phyloP scores from a whole-genome alignment of 2,329 filamentous ascomycete genomes.

The Stagonosporopsis rhizophila region DNA sequence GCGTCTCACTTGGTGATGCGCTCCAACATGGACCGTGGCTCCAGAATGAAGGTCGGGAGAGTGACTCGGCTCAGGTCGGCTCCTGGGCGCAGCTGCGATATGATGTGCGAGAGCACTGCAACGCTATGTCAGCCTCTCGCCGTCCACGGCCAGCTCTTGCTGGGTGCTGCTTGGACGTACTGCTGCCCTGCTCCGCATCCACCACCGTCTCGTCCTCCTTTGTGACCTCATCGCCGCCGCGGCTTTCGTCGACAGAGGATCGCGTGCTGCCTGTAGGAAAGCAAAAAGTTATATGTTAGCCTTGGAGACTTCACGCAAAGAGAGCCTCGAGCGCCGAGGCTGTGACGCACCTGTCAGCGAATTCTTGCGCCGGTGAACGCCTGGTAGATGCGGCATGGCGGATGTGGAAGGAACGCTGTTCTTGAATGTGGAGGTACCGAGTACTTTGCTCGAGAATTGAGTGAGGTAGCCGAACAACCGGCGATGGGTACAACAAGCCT shows the following conservation, averaged over 20 bases:
- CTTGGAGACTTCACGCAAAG: neutral
- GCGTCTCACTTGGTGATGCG: slow-evolving; percentile 89
- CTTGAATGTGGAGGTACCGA: neutral
- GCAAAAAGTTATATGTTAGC: slow-evolving; percentile 27
- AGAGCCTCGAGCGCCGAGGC: slow-evolving; percentile 9
- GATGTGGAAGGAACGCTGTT: neutral
- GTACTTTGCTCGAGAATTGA: neutral
- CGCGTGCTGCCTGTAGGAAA: slow-evolving; percentile 48
- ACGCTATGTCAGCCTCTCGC: slow-evolving; percentile 24
- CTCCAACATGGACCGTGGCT: slow-evolving; percentile 97
- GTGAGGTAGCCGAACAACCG: slow-evolving; percentile 13
- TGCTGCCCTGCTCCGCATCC: slow-evolving; percentile 92
- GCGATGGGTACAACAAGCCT: slow-evolving; percentile 23
- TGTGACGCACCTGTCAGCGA: slow-evolving; percentile 40
- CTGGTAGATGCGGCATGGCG: slow-evolving; percentile 50
- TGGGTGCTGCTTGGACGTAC: slow-evolving; percentile 58
- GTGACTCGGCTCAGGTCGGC: slow-evolving; percentile 95
- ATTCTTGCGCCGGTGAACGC: slow-evolving; percentile 33
- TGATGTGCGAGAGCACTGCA: slow-evolving; percentile 92
- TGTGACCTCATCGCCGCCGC: slow-evolving; percentile 42
- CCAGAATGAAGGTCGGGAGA: slow-evolving; percentile 95
- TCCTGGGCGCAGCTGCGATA: slow-evolving; percentile 93
- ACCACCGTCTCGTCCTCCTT: slow-evolving; percentile 77
- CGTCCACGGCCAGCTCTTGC: neutral
- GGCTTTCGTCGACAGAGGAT: slow-evolving; percentile 50